A percentile compares a stretch with the other conserved stretches of the same genome.
These are phyloP conservation scores for Hericium rajendrae DNA, from an alignment of 768 basidiomycete genomes.

Conservation along the genomic window DNA sequence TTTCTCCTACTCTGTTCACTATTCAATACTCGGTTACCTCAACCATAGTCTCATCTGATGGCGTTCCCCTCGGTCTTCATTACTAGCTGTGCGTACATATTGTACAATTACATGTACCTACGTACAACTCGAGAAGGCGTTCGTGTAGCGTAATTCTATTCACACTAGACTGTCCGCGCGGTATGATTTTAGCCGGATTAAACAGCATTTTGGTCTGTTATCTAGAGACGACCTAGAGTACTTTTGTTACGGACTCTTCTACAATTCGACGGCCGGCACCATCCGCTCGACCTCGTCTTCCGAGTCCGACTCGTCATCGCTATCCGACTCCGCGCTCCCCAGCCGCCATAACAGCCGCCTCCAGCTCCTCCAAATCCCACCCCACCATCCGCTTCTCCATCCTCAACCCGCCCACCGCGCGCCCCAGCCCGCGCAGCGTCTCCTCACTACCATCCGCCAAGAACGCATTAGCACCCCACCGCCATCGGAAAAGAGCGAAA, in stretches of 20 bases:
- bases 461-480: not conserved
- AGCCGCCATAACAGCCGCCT: slow-evolving; percentile 38
- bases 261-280: not conserved
- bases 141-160: too few relatives aligned
- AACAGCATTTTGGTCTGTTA: not conserved
- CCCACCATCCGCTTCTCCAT: slow-evolving; percentile 50
- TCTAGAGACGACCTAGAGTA: not conserved
- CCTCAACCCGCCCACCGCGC: slow-evolving; percentile 26
- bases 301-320: slow-evolving; percentile 43
- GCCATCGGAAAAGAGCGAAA: not conserved
- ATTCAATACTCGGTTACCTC: too few relatives aligned
- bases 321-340: slow-evolving; percentile 41
- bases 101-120: too few relatives aligned
- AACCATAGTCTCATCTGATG: too few relatives aligned
- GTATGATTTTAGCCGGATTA: too few relatives aligned
- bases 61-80: too few relatives aligned
- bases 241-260: not conserved
- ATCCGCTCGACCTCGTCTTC: slow-evolving; percentile 3
- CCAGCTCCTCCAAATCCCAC: slow-evolving; percentile 64
- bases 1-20: too few relatives aligned
- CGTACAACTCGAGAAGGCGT: too few relatives aligned
- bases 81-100: too few relatives aligned
- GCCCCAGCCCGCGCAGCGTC: slow-evolving; percentile 36
- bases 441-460: slow-evolving; percentile 39
- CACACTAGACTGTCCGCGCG: too few relatives aligned